Base-by-base conservation (phyloP, 2,329 filamentous ascomycete genomes). In the Pestalotiopsis sp. region DNA sequence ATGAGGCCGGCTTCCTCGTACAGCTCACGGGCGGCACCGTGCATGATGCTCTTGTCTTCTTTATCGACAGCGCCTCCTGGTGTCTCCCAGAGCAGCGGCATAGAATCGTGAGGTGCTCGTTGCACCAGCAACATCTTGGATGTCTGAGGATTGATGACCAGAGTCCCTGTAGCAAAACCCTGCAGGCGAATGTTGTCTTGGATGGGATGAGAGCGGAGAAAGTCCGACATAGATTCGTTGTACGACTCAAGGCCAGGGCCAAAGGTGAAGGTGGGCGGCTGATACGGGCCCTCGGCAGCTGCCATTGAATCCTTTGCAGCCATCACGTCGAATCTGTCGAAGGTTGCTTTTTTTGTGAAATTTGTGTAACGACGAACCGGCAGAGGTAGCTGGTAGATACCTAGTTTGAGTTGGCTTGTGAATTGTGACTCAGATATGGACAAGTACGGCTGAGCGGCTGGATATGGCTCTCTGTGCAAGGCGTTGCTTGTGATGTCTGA, bases 1-100 rank as follows among this genome's bases (percentile, higher is more conserved):
- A 63, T 65, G 12, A 84, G 71, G 1, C 81, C 80, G 7, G 80
- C 72, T 75, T 84, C 82, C 72, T 84, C 82, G 73, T 73, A 78
- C 7, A 84, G 69, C 73, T 84, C 82, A 13, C 82, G 78, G 13
- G 76, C 80, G 2, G 76, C 76, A 5, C 74, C 77, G 68, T 82
- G 75, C 39, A 84, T 73, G 64, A 84, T 75, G 12, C 73, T 80
- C 63, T 70, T 64, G 68, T 84, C 82, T 4, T 78, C 76, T 14
- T 70, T 66, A 66, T 84, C 82, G 65, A 76, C 76, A 3, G 75
- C 76, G 25, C 82, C 82, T 12, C 82, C 82, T 0, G 82, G 82
- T 13, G 79, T 69, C 73, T 84, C 82, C 82, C 82, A 84, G 17
- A 70, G 71, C 62, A 76, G 67, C 4, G 82, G 82, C 68, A 78